Conservation (phyloP, 345 rosid genomes). For the Salix suchowensis region DNA sequence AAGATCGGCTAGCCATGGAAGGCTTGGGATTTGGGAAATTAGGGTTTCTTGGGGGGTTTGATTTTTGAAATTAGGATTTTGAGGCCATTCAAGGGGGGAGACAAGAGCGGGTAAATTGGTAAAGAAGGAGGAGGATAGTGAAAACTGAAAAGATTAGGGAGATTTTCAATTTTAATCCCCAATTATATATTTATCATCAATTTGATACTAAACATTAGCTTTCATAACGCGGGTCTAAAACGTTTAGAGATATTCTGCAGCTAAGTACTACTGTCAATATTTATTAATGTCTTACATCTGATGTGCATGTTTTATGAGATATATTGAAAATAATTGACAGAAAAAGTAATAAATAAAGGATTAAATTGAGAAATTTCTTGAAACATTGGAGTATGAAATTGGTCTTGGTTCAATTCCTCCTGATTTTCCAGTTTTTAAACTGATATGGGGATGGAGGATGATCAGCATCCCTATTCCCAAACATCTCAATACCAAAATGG, state of each 20-base stretch:
- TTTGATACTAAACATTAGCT: neutral
- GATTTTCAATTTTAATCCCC: neutral
- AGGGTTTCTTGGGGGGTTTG: neutral
- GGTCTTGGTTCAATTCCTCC: no score
- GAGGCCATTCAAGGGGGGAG: neutral
- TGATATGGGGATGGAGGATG: no score
- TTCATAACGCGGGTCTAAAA: neutral
- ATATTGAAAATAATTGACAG: no score
- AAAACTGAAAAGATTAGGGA: neutral
- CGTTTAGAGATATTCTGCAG: neutral
- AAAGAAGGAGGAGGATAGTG: neutral
- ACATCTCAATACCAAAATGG: no score
- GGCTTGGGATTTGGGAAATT: neutral
- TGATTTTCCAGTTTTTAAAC: no score
- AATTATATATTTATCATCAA: neutral
- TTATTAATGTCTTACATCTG: neutral
- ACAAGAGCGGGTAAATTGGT: neutral
- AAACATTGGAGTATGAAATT: no score
- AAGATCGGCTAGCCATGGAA: neutral
- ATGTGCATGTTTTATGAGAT: no score
- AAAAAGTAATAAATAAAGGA: no score
- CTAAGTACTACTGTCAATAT: neutral
- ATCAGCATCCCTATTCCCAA: no score
- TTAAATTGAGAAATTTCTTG: no score
- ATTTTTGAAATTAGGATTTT: neutral